A percentile compares a stretch with the other conserved stretches of the same genome.
phyloP scores from a whole-genome alignment of 2,329 filamentous ascomycete species.

The Epichloe coenophiala region DNA sequence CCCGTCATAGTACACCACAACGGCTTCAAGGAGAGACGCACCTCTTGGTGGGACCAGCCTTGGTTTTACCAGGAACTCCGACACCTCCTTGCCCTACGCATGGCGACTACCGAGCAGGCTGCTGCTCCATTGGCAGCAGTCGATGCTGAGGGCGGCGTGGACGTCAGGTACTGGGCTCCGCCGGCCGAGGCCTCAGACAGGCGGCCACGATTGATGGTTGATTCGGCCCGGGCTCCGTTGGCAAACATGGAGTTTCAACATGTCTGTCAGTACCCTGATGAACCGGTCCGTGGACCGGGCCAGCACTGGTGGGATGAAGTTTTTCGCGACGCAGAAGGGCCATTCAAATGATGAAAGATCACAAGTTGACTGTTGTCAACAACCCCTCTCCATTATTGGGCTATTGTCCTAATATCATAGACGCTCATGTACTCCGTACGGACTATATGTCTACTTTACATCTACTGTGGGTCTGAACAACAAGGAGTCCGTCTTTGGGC shows the following conservation, averaged over 20 bases:
- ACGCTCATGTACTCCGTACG: too few relatives aligned
- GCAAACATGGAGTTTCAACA: not conserved
- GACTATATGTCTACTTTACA: too few relatives aligned
- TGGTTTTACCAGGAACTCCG: constrained; percentile 13
- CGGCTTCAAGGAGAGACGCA: constrained; percentile 11
- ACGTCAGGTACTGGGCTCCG: constrained; percentile 2
- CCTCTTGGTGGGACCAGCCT: constrained; percentile 12
- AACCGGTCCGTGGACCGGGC: not conserved
- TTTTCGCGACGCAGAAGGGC: not conserved
- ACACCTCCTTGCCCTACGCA: constrained; percentile 2
- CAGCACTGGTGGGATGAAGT: not conserved
- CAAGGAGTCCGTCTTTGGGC: not conserved
- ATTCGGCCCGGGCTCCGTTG: not conserved
- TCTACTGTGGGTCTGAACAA: too few relatives aligned
- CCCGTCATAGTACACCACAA: constrained; percentile 14
- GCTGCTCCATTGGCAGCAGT: not conserved
- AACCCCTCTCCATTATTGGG: too few relatives aligned
- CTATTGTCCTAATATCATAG: too few relatives aligned
- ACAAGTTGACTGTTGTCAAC: not conserved
- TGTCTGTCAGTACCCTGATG: not conserved
- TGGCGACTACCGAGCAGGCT: not conserved
- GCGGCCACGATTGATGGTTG: not conserved
- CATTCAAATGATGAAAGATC: not conserved
- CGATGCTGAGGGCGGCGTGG: not conserved
- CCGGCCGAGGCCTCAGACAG: not conserved